Percentiles rank a stretch among this genome's conserved stretches.
phyloP scores from a whole-genome alignment of 2,329 filamentous ascomycete species.

The Piedraia hortae region DNA sequence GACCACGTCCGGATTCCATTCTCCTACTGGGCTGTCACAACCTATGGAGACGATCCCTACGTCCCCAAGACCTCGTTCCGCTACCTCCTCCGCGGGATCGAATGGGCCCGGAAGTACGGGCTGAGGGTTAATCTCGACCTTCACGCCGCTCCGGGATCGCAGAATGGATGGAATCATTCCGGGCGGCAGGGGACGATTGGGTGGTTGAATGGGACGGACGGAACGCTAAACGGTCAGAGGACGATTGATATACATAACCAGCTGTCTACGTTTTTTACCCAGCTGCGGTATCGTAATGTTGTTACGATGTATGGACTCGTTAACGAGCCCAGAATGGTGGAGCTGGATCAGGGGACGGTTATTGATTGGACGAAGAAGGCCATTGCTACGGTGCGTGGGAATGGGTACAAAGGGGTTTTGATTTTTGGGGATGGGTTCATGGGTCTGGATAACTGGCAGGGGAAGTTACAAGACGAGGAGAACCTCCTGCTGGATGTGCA shows the following conservation, averaged over 20 bases:
- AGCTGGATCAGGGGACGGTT: slow-evolving; percentile 36
- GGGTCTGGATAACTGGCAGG: slow-evolving; percentile 74
- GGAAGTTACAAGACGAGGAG: slow-evolving; percentile 37
- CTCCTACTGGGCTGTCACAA: slow-evolving; percentile 79
- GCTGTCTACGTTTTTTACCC: slow-evolving; percentile 75
- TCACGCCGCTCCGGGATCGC: slow-evolving; percentile 72
- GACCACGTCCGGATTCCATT: slow-evolving; percentile 94
- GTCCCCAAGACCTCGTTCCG: slow-evolving; percentile 70
- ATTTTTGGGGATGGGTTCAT: slow-evolving; percentile 91
- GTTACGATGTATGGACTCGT: slow-evolving; percentile 78
- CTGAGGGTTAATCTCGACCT: slow-evolving; percentile 79
- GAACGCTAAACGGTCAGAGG: slow-evolving; percentile 47
- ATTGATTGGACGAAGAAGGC: slow-evolving; percentile 55
- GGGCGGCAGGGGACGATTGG: slow-evolving; percentile 53
- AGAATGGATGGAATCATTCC: slow-evolving; percentile 96
- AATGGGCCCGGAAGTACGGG: slow-evolving; percentile 80
- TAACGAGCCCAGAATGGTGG: slow-evolving; percentile 72
- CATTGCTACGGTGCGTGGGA: slow-evolving; percentile 42
- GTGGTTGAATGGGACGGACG: slow-evolving; percentile 81
- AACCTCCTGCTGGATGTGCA: slow-evolving; percentile 81
- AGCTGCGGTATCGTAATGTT: slow-evolving; percentile 75
- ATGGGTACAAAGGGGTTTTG: slow-evolving; percentile 44
- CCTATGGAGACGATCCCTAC: slow-evolving; percentile 68
- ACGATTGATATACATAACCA: slow-evolving; percentile 69
- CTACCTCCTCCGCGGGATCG: slow-evolving; percentile 74